Evolutionary conservation across 2,329 filamentous ascomycete genomes (phyloP).

Genomic region (Colletotrichum filicis): DNA sequence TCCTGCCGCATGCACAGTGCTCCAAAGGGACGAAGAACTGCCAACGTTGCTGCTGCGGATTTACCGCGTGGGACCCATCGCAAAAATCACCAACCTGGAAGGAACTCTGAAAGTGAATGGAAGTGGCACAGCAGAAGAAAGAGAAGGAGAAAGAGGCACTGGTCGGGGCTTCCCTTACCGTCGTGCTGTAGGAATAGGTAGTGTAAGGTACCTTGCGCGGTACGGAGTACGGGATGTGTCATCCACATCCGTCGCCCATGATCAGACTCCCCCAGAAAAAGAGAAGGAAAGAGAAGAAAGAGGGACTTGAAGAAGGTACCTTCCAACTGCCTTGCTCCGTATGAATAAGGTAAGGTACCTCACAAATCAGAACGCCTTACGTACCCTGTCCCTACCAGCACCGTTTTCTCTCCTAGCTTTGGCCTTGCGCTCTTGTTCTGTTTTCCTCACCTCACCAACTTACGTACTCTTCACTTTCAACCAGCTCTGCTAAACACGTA

Average conservation of each 20-base stretch:
- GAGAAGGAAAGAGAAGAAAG: not conserved
- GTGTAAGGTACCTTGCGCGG: too few species aligned
- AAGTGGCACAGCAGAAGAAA: not conserved
- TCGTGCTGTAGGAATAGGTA: not conserved
- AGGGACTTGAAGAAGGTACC: not conserved
- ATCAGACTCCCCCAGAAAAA: not conserved
- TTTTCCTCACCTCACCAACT: not conserved
- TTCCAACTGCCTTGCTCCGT: not conserved
- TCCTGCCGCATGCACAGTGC: not conserved
- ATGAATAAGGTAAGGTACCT: not conserved
- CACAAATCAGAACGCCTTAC: not conserved
- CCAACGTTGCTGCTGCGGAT: not conserved
- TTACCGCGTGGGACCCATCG: not conserved
- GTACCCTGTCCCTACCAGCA: not conserved
- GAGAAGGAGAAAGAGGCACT: not conserved
- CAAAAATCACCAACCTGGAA: not conserved
- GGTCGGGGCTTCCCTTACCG: not conserved
- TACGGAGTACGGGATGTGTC: not conserved
- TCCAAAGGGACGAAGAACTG: not conserved
- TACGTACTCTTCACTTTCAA: not conserved
- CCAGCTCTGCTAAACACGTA: not conserved
- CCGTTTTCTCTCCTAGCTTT: not conserved
- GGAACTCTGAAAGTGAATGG: not conserved
- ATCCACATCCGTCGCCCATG: not conserved
- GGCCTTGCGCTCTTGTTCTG: not conserved